Conservation (phyloP, 768 basidiomycete genomes). For the Russula dissimulans region DNA sequence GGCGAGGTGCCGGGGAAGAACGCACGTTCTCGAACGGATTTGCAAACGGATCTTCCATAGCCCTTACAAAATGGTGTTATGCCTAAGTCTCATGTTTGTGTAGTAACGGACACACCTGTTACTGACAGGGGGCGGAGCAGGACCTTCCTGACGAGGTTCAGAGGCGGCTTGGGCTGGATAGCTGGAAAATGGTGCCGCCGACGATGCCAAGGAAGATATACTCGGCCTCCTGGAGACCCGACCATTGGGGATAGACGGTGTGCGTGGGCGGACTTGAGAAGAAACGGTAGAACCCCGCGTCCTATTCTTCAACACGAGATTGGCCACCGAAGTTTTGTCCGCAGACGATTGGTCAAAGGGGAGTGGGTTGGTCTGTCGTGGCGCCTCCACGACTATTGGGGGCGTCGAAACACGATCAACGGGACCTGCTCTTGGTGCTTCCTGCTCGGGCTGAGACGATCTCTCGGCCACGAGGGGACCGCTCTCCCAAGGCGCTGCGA, state of each 20-base stretch:
- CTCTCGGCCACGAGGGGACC: constrained; percentile 2
- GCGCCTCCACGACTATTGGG: background rate
- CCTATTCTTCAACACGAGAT: constrained; percentile 8
- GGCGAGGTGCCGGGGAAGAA: background rate
- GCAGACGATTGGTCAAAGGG: background rate
- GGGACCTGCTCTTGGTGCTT: background rate
- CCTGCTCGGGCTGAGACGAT: constrained; percentile 2
- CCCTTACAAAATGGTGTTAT: background rate
- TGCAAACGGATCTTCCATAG: background rate
- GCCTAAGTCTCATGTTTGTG: background rate
- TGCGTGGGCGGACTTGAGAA: constrained; percentile 17
- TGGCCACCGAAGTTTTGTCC: constrained; percentile 6
- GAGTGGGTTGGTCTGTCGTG: constrained; percentile 4
- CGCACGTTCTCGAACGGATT: constrained; percentile 5
- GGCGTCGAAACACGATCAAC: constrained; percentile 1
- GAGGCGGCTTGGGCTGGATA: background rate
- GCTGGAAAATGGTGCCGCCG: background rate
- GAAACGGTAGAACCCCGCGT: constrained; percentile 18
- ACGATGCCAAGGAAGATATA: constrained; percentile 11
- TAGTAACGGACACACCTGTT: background rate
- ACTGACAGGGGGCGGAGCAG: background rate
- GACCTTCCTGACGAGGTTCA: constrained; percentile 8
- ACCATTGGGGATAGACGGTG: constrained; percentile 11
- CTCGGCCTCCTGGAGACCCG: constrained; percentile 14
- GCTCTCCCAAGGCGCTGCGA: constrained; percentile 1